Conservation (phyloP, 495 filamentous ascomycete species). For the Venustampulla echinocandica region DNA sequence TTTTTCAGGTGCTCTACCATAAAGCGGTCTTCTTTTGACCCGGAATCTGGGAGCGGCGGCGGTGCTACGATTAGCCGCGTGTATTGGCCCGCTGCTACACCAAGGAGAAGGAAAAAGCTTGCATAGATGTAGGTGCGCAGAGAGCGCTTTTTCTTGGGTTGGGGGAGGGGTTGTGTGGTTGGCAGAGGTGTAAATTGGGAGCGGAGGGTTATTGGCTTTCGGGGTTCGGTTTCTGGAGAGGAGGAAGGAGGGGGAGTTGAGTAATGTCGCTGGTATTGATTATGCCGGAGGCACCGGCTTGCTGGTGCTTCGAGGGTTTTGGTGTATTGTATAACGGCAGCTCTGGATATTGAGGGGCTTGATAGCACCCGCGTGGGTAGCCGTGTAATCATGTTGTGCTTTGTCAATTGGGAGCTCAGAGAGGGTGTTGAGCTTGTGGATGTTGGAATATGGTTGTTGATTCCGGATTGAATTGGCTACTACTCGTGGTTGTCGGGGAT, state of each 20-base stretch:
- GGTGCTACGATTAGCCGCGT: slow-evolving; percentile 30
- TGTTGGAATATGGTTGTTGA: too few species aligned
- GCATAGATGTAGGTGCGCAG: slow-evolving; percentile 21
- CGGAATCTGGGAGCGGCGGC: slow-evolving; percentile 24
- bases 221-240: not conserved
- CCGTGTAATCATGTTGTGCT: slow-evolving; percentile 4
- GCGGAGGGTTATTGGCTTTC: slow-evolving; percentile 9
- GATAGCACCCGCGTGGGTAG: not conserved
- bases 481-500: too few species aligned
- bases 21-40: slow-evolving; percentile 27
- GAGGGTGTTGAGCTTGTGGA: too few species aligned
- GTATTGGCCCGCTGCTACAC: slow-evolving; percentile 26
- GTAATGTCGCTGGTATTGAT: slow-evolving; percentile 1
- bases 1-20: slow-evolving; percentile 26
- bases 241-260: slow-evolving; percentile 6
- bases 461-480: too few species aligned
- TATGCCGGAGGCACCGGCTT: not conserved
- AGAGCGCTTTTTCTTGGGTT: slow-evolving; percentile 16
- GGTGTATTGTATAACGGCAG: not conserved
- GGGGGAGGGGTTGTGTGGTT: not conserved
- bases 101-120: slow-evolving; percentile 31
- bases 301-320: not conserved
- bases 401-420: too few species aligned
- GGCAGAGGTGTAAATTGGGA: slow-evolving; percentile 16
- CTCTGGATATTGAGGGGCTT: not conserved